phyloP scores from a whole-genome alignment of 768 basidiomycete genomes.

The Boletus rex-veris region DNA sequence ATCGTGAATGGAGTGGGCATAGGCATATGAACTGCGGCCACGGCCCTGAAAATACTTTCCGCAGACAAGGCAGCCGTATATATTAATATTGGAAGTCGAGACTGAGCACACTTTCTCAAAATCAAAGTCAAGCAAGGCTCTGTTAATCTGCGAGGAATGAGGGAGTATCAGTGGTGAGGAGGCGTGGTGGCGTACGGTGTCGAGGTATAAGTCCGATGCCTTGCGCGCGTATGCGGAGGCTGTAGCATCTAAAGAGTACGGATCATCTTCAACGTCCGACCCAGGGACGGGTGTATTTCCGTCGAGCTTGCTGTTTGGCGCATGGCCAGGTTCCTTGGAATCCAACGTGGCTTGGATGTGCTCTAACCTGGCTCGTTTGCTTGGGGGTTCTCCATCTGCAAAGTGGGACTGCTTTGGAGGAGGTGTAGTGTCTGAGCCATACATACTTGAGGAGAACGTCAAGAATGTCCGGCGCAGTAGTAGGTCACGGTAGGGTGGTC shows the following conservation, averaged over 20 bases:
- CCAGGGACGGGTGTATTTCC: conserved; percentile 28
- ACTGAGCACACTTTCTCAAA: conserved; percentile 99
- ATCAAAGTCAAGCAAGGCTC: conserved; percentile 91
- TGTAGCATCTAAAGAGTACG: conserved; percentile 26
- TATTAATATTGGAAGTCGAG: conserved; percentile 93
- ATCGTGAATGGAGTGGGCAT: conserved; percentile 94
- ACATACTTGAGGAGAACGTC: conserved; percentile 12
- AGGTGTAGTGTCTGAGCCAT: conserved; percentile 7
- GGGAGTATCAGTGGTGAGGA: conserved; percentile 10
- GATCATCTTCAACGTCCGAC: conserved; percentile 25
- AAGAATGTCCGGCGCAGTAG: neutral
- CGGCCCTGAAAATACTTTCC: conserved; percentile 99
- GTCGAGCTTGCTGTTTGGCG: conserved; percentile 20
- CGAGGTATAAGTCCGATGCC: conserved; percentile 88
- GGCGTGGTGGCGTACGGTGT: conserved; percentile 63
- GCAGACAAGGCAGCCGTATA: conserved; percentile 95
- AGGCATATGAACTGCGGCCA: conserved; percentile 90
- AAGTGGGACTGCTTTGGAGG: conserved; percentile 3
- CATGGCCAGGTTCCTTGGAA: conserved; percentile 29
- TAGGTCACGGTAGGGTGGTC: neutral
- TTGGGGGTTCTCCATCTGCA: conserved; percentile 25
- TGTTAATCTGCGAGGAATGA: conserved; percentile 67
- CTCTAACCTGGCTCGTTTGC: conserved; percentile 29
- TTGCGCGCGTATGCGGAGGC: conserved; percentile 26
- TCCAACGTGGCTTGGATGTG: conserved; percentile 2